phyloP scores from a whole-genome alignment of 1,284 basidiomycete genomes.

The Cutaneotrichosporon daszewskae region DNA sequence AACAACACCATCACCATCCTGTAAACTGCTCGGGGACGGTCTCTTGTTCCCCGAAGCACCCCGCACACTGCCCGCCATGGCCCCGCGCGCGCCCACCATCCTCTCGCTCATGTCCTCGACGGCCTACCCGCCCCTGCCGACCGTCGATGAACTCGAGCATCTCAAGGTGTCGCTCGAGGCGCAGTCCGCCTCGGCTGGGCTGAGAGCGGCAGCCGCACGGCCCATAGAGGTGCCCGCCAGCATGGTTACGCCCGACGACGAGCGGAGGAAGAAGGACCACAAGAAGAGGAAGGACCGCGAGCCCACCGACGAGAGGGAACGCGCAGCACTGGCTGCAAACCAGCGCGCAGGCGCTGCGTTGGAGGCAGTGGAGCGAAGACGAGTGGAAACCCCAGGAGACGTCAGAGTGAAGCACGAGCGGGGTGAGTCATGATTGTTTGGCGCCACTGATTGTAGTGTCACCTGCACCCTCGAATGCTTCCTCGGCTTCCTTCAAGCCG shows the following conservation, averaged over 20 bases:
- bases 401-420: constrained; percentile 38
- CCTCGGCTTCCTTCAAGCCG: constrained; percentile 28
- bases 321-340: constrained; percentile 46
- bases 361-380: constrained; percentile 29
- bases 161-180: constrained; percentile 59
- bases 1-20: neutral
- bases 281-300: constrained; percentile 60
- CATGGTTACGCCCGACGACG: no score
- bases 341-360: constrained; percentile 26
- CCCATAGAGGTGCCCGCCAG: no score
- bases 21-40: neutral
- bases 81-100: constrained; percentile 24
- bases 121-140: constrained; percentile 54
- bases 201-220: constrained; percentile 63
- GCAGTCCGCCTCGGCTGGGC: constrained; percentile 55
- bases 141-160: constrained; percentile 63
- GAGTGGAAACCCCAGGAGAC: constrained; percentile 11
- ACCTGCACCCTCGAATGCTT: constrained; percentile 40
- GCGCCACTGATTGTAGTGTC: constrained; percentile 23
- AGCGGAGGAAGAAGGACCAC: constrained; percentile 61
- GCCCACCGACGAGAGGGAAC: constrained; percentile 55
- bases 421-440: constrained; percentile 21
- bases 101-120: constrained; percentile 34
- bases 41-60: neutral
- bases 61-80: constrained; percentile 10